phyloP scores from a whole-genome alignment of 148 eudicot species.

The Nepenthes gracilis region DNA sequence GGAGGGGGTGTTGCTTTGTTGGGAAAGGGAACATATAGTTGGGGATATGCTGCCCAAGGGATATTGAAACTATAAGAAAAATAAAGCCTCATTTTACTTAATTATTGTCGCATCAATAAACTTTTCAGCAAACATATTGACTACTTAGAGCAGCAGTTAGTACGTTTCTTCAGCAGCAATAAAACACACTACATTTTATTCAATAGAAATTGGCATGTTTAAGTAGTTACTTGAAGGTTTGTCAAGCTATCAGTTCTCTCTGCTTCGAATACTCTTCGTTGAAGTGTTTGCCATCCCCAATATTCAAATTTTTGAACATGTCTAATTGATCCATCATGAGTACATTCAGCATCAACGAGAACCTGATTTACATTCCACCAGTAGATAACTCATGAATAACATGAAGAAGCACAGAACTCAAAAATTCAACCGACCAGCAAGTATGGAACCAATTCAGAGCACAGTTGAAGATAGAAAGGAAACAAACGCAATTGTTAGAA shows the following conservation, averaged over 20 bases:
- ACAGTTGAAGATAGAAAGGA: neutral
- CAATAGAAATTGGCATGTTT: too few relatives aligned
- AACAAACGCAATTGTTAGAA: neutral
- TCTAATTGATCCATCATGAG: constrained; percentile 92
- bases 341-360: constrained; percentile 99
- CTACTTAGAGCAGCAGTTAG: too few relatives aligned
- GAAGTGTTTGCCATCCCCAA: constrained; percentile 96
- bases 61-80: too few relatives aligned
- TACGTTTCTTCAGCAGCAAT: too few relatives aligned
- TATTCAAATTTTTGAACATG: constrained; percentile 91
- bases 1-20: too few relatives aligned
- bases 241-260: constrained; percentile 76
- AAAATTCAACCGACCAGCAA: neutral
- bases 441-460: neutral
- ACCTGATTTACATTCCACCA: constrained; percentile 43
- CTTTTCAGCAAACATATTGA: too few relatives aligned
- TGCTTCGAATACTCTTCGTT: constrained; percentile 82
- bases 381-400: constrained; percentile 5
- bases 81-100: too few relatives aligned
- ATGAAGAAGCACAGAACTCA: constrained; percentile 6
- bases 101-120: too few relatives aligned
- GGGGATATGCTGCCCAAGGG: too few relatives aligned
- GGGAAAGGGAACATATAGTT: too few relatives aligned
- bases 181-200: too few relatives aligned
- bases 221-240: constrained; percentile 48